Base-by-base conservation (phyloP, 371 early-diverging fungal genomes). In the Quaeritorhiza haematococci region DNA sequence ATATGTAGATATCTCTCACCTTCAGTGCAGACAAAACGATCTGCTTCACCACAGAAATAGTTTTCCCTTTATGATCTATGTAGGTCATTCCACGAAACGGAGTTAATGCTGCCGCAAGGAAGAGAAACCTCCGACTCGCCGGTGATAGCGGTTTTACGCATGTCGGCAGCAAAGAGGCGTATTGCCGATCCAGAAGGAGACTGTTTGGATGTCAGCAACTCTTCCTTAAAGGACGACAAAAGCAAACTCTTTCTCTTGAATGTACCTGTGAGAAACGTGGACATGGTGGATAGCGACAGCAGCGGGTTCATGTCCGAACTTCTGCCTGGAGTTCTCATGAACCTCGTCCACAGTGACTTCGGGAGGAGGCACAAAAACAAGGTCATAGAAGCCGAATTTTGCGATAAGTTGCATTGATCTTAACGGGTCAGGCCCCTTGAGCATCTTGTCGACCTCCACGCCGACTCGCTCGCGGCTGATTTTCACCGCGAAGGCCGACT, bases 391-490 rank as follows among this genome's bases (percentile, higher is more conserved):
- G 1, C 68, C 69, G n/a, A 84, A 64, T 3, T 70, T 59, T 19
- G 73, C 56, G 0, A 87, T 65, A 35, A 80, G 55, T 46, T 72
- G 61, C 10, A 89, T 43, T 0, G 88, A 78, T 21, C 67, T 49
- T n/a, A 75, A 45, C 5, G 84, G 83, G 38, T 68, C 50, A 6
- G 58, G 62, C 57, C 90, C 89, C 23, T 73, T 75, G 32, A 97
- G 71, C 90, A 98, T 99, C 75, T 99, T 99, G 49, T 89, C 88
- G 10, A 99, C 57, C 69, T 99, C 99, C 0, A 76, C 84, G 19
- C 97, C 94, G 44, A 99, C 84, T 29, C 99, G 84, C 64, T 99
- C 99, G 54, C 90, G 80, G 56, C 94, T 93, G 53, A 99, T 91
- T 66, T 99, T 98, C 7, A 73, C 68, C 8, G 61, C 69, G 27